Base-by-base conservation (phyloP, 202 grass and related monocot genomes). In the Schoenoplectus tabernaemontani region DNA sequence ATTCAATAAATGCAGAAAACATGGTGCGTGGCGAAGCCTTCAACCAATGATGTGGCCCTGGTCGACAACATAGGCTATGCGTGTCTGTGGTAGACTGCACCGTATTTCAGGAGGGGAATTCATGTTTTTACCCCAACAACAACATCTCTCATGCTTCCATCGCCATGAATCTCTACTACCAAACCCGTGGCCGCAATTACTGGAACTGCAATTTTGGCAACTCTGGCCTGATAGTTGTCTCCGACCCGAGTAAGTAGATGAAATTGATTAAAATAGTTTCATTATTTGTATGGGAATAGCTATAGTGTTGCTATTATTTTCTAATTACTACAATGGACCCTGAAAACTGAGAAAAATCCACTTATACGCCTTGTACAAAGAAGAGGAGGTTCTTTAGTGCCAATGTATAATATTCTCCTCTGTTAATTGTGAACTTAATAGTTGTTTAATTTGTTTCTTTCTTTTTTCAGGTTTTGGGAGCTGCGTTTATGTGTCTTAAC, bases 141-240 rank as follows among this genome's bases (percentile, higher is more conserved):
- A 53, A 84, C 9, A 82, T 86, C 2, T 93, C 91, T 9, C 88
- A 84, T n/a, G 78, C 88, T 7, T 79, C 88, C 11, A 69, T 90
- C 41, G 91, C 88, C 38, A 93, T 90, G 91, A 93, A 93, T 85
- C 85, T 90, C 78, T 93, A 93, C 81, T 90, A 87, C 30, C 78
- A 86, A 48, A 42, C 78, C 60, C 65, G 79, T 3, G 91, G 91
- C 78, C 71, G 88, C 24, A 65, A 93, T 30, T 22, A 83, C 83
- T 90, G 91, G 91, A 93, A 93, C 82, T 93, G 88, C 73, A 76
- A 88, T 81, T 93, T 90, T 77, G 57, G 57, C 13, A 77, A 79
- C 28, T 88, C 88, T 5, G 91, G 66, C 0, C 9, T 93, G 57
- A 44, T 93, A 43, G 81, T 90, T 32, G 62, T 59, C 17, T 83